These are phyloP conservation scores for Arthonia radiata DNA, from an alignment of 495 filamentous ascomycete species.

Conservation along the genomic window DNA sequence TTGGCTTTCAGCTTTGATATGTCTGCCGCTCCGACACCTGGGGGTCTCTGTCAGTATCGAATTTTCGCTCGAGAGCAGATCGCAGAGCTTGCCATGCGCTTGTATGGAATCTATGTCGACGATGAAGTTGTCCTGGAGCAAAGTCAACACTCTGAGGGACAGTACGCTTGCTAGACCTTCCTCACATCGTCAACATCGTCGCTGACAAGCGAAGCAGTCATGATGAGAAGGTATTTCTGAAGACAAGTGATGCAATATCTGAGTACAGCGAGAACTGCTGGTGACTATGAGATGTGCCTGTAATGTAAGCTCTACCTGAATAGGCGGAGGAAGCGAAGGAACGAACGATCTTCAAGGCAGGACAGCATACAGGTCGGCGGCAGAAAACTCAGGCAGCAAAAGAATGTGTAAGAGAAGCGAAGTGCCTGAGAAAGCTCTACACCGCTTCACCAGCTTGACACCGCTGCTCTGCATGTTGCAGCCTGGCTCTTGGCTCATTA, in stretches of 20 bases:
- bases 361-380: too few species aligned
- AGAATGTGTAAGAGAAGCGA: too few species aligned
- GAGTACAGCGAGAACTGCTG: too few species aligned
- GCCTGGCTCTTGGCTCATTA: too few species aligned
- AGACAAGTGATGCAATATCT: background rate
- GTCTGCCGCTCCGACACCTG: slow-evolving; percentile 47
- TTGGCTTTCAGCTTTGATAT: slow-evolving; percentile 50
- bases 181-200: slow-evolving; percentile 32
- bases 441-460: too few species aligned
- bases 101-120: slow-evolving; percentile 55
- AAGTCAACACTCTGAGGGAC: slow-evolving; percentile 1
- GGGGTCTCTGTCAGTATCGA: slow-evolving; percentile 3
- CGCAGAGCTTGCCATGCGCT: slow-evolving; percentile 29
- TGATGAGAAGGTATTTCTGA: slow-evolving; percentile 11
- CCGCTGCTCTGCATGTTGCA: too few species aligned
- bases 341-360: too few species aligned
- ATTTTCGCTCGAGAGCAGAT: slow-evolving; percentile 1
- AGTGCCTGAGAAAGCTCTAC: too few species aligned
- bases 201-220: slow-evolving; percentile 25
- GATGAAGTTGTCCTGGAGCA: slow-evolving; percentile 23
- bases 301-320: too few species aligned
- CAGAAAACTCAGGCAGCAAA: too few species aligned
- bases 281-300: too few species aligned
- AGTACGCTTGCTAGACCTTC: background rate
- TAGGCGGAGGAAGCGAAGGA: too few species aligned